Base-by-base conservation (phyloP, 2,329 filamentous ascomycete genomes). In the Neonectria coccinea region DNA sequence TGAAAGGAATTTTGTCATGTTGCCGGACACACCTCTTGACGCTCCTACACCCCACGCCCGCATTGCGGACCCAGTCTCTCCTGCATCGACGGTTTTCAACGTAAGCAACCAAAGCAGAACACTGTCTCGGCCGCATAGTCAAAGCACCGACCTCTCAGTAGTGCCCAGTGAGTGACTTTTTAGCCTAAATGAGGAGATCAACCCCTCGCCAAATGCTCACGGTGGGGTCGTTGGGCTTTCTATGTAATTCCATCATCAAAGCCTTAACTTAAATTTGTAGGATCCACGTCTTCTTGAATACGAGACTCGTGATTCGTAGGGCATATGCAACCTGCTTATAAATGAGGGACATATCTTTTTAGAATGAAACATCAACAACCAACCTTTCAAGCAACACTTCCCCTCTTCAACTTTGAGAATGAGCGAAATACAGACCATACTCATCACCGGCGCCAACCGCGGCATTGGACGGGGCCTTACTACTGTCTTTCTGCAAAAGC, bases 401-500 rank as follows among this genome's bases (percentile, higher is more conserved):
- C 11, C 20, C 11, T 20, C 16, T 16, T 5, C 47, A 33, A 20
- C n/a, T 33, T 33, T 14, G n/a, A 51, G 5, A 31, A 51, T 51
- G n/a, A 33, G 47, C 47, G 29, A n/a, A 8, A 11, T 11, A n/a
- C 47, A 51, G 47, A 57, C 45, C 4, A 45, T 56, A 4, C 44
- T 81, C 5, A 66, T 83, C 18, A 83, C 80, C 0, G 80, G 80
- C 45, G 78, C 71, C 10, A 83, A 82, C 58, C 74, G 80, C 59
- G 81, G 81, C 51, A 74, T 83, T 8, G 81, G 81, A 3, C 69
- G 76, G 9, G 80, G 79, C 1, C 70, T 83, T 5, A 66, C 80
- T 29, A 71, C 70, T 39, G 58, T 67, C 0, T 76, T 83, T 48
- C 75, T 84, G 1, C 77, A 83, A 33, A 85, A 86, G 20, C 81